Evolutionary conservation across 331 rosid species (phyloP).

Genomic region (Stylosanthes scabra): DNA sequence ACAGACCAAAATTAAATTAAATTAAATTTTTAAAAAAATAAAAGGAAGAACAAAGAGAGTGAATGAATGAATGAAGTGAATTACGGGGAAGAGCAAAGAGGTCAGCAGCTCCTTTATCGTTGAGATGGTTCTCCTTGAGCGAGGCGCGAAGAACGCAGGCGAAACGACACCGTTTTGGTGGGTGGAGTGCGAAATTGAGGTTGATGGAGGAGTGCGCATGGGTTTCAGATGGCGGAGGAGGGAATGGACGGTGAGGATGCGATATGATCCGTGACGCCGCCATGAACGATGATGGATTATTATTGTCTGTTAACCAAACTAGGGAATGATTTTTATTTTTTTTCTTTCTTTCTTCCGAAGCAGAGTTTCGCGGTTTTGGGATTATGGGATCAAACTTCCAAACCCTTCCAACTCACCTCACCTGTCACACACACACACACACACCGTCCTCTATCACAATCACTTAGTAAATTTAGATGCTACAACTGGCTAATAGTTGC

Average conservation of each 20-base stretch:
- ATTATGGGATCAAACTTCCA: no score
- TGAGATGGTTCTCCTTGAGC: no score
- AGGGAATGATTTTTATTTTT: background rate
- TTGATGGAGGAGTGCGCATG: background rate
- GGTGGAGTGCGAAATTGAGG: constrained; percentile 35
- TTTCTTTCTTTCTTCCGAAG: no score
- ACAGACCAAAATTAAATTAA: constrained; percentile 1
- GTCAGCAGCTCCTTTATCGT: constrained; percentile 36
- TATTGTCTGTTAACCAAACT: background rate
- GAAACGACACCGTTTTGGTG: constrained; percentile 46
- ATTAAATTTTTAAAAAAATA: background rate
- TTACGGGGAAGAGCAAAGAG: constrained; percentile 68
- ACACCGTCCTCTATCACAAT: no score
- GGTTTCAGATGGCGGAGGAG: constrained; percentile 41
- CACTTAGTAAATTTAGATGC: no score
- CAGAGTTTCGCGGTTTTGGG: background rate
- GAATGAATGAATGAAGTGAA: background rate
- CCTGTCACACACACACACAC: background rate
- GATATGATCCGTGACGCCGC: constrained; percentile 55
- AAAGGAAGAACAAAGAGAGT: background rate
- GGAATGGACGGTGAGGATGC: constrained; percentile 22
- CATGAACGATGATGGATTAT: constrained; percentile 39
- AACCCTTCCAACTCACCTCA: background rate
- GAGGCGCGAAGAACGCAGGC: constrained; percentile 44
- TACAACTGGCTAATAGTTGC: no score